phyloP scores from a whole-genome alignment of 2,329 filamentous ascomycete genomes.

The Hymenoscyphus infarciens region DNA sequence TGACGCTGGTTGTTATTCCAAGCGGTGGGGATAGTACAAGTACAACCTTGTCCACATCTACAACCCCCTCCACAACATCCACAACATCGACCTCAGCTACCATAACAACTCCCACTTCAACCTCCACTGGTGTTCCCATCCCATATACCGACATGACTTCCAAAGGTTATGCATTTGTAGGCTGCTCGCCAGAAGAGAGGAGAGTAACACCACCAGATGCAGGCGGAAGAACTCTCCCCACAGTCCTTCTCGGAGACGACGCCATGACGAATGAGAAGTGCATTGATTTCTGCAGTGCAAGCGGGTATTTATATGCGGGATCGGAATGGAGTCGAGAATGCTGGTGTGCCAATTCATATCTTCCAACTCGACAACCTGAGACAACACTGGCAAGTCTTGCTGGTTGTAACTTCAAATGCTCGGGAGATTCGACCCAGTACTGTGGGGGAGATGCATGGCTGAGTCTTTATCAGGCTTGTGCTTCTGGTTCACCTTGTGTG shows the following conservation, averaged over 20 bases:
- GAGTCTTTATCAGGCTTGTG: constrained; percentile 8
- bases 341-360: constrained; percentile 2
- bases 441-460: constrained; percentile 9
- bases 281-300: background rate
- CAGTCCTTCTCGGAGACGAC: background rate
- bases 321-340: constrained; percentile 2
- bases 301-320: background rate
- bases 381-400: constrained; percentile 3
- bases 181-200: constrained; percentile 4
- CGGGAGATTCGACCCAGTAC: background rate
- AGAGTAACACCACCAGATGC: background rate
- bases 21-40: background rate
- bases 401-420: background rate
- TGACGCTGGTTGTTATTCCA: constrained; percentile 17
- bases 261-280: constrained; percentile 7
- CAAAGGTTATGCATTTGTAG: constrained; percentile 3
- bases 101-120: background rate
- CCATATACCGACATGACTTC: constrained; percentile 8
- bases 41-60: constrained; percentile 5
- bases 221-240: background rate
- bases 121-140: background rate
- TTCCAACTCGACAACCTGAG: background rate
- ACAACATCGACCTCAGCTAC: background rate
- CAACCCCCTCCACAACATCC: background rate
- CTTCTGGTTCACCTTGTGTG: background rate